phyloP scores from a whole-genome alignment of 106 monocot genomes.

The Dendrobium chrysotoxum region DNA sequence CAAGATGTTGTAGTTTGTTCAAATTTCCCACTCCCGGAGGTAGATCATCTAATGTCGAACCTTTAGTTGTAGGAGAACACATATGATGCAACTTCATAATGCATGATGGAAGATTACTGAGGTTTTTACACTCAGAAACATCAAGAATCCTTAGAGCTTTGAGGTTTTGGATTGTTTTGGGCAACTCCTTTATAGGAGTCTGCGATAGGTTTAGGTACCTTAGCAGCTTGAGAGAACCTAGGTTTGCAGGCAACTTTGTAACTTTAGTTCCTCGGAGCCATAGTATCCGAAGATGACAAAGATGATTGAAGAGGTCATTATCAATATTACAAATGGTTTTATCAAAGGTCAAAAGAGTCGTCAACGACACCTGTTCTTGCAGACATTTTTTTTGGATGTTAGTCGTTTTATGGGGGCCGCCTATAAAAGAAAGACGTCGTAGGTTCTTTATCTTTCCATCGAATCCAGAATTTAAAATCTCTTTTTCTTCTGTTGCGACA shows the following conservation, averaged over 20 bases:
- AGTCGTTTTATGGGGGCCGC: too few relatives aligned
- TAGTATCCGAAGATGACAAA: conserved; percentile 10
- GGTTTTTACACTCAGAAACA: not conserved
- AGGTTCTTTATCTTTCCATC: not conserved
- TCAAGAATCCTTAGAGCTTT: not conserved
- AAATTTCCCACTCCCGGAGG: not conserved
- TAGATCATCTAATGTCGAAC: not conserved
- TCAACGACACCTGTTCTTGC: not conserved
- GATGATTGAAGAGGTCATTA: not conserved
- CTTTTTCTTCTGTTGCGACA: not conserved
- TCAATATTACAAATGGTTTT: not conserved
- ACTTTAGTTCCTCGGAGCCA: not conserved
- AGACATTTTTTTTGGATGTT: not conserved
- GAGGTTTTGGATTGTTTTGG: conserved; percentile 9
- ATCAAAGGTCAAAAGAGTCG: not conserved
- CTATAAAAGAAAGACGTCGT: not conserved
- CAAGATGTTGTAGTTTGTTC: not conserved
- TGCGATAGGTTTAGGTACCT: conserved; percentile 6
- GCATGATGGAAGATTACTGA: not conserved
- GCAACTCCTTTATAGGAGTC: not conserved
- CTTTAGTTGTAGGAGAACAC: not conserved
- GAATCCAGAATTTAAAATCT: too few relatives aligned
- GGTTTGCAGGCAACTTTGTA: conserved; percentile 8
- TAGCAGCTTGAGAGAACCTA: conserved; percentile 14
- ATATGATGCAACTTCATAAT: not conserved